Percentiles rank a stretch among this genome's conserved stretches.
These are phyloP conservation scores for Nakaseomyces delphensis DNA, from an alignment of 1,139 yeast genomes.

Conservation along the genomic window DNA sequence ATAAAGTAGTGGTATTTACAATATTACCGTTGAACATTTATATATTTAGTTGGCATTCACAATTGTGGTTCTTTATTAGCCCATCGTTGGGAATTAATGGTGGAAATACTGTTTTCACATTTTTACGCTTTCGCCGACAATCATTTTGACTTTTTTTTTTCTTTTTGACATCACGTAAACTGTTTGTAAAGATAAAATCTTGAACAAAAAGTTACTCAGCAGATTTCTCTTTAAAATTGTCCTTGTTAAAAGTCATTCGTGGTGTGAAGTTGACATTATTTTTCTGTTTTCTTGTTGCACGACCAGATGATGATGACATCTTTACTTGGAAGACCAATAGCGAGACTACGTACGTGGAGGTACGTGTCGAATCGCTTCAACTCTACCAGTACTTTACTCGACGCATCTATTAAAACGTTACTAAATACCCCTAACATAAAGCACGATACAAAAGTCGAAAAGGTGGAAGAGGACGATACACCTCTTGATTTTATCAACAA, in stretches of 20 bases:
- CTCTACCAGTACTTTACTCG: background rate
- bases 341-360: conserved; percentile 2
- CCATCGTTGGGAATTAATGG: too few relatives aligned
- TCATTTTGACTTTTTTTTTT: too few relatives aligned
- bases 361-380: background rate
- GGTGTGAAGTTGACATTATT: background rate
- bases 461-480: conserved; percentile 3
- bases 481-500: conserved; percentile 19
- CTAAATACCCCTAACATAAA: background rate
- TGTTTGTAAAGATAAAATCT: too few relatives aligned
- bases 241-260: background rate
- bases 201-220: background rate
- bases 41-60: too few relatives aligned
- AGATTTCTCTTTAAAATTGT: background rate
- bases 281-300: background rate
- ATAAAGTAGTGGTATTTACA: background rate
- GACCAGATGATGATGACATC: background rate
- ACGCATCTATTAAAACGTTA: background rate
- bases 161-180: too few relatives aligned
- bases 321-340: background rate
- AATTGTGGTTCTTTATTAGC: too few relatives aligned
- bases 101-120: too few relatives aligned
- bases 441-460: background rate
- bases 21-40: too few relatives aligned
- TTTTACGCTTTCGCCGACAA: too few relatives aligned